Base-by-base conservation (phyloP, 371 early-diverging fungal species). In the Phascolomyces articulosus region DNA sequence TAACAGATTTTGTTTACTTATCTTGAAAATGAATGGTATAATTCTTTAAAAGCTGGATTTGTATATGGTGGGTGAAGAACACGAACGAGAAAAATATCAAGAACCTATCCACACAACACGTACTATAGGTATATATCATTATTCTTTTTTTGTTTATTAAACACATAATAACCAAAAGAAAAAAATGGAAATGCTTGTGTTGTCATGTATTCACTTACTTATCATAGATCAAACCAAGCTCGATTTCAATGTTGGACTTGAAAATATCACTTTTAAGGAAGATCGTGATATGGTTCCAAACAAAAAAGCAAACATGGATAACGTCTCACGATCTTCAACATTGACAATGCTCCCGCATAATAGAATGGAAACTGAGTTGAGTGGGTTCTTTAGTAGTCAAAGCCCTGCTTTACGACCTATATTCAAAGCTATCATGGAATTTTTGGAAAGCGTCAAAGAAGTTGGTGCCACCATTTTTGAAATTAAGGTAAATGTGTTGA, bases 401-500 rank as follows among this genome's bases (percentile, higher is more conserved):
- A 44, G 51, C 11, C 40, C 55, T 24, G 11, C 4, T 2, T 16
- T 56, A 20, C 44, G 53, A 51, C 16, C 53, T 8, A 20, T 63
- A 1, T 6, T 71, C 13, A 38, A 58, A 28, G 18, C 44, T 15
- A 62, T 73, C 8, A 58, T 69, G 15, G 62, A 62, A 16, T 21
- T 53, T 20, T 31, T 73, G 13, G 20, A 62, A 26, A 38, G 51
- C 0, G 27, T 26, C 10, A 53, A 23, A 13, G 64, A 64, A 9
- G 3, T 20, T 2, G 77, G 77, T 0, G 40, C 65, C 4, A 60
- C 69, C 1, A 38, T 69, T 20, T 49, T 57, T 21, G 72, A 65
- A 28, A 64, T 69, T 31, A 69, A 69, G 65, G 68, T 63, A 68
- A 10, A n/a, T n/a, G n/a, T n/a, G n/a, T n/a, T n/a, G n/a, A n/a